Evolutionary conservation across 176 grass and related monocot species (phyloP), one percentile per base, ranked within the genome.

Genomic region (Oryza glumipatula): DNA sequence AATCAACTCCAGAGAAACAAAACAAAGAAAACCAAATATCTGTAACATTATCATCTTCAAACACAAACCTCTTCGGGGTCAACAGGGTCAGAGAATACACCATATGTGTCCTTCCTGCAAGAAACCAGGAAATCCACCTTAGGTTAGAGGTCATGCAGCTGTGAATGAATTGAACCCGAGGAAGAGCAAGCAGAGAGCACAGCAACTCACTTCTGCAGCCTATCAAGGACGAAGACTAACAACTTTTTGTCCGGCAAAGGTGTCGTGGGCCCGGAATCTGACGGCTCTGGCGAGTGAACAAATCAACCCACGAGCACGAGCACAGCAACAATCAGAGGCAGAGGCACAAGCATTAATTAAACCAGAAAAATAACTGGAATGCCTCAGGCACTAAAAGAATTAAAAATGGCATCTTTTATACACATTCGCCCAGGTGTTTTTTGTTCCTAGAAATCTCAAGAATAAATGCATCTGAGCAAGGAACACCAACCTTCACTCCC

Each of bases 181-280:
- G 58, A 67, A 47, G 38, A 87, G 73, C 54, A 80, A 67, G 26
- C 23, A 78, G 48, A 65, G 54, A 65, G 74, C 60, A 88, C 26
- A 87, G 73, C 83, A 87, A 94, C 91, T 91, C 85, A 99, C 96
- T 99, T 99, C 97, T 99, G 89, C 81, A 99, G 88, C 82, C 89
- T 96, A 66, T 96, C 97, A 48, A 99, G 90, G 86, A 96, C 88
- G 88, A 96, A 92, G 85, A 89, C n/a, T 86, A 99, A 80, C 88
- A 99, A 91, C 89, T 99, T 99, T 91, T 92, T 99, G 91, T 99
- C 92, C 21, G 94, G 97, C 91, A 99, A 78, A 86, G 94, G 92
- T 63, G 94, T 99, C 39, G 89, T 96, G 94, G 97, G 91, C 47
- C 97, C 96, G 43, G 91, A 88, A 87, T 95, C 91, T 92, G 89